These are phyloP conservation scores for Aureoboletus auriporus DNA, from an alignment of 768 basidiomycete genomes.

Conservation along the genomic window DNA sequence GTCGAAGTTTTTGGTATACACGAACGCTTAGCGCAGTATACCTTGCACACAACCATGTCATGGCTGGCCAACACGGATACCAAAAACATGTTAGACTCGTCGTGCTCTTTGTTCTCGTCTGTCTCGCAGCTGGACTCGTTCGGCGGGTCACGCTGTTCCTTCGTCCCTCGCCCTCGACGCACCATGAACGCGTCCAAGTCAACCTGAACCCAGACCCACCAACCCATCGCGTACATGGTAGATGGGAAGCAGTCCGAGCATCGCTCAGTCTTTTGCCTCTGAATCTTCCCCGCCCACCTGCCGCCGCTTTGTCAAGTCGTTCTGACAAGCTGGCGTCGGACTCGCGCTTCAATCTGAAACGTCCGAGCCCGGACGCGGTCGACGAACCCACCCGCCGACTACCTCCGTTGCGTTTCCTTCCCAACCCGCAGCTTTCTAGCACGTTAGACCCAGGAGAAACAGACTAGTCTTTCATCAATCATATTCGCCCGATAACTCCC, in stretches of 20 bases:
- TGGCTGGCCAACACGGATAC: constrained; percentile 15
- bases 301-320: not conserved
- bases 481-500: no score
- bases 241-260: constrained; percentile 30
- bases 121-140: constrained; percentile 19
- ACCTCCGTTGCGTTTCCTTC: constrained; percentile 21
- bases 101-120: constrained; percentile 21
- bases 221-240: constrained; percentile 21
- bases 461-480: no score
- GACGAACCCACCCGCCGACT: constrained; percentile 9
- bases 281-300: constrained; percentile 2
- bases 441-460: not conserved
- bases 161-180: not conserved
- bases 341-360: constrained; percentile 25
- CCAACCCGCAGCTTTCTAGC: not conserved
- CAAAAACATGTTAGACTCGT: constrained; percentile 14
- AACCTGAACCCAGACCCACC: not conserved
- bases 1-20: not conserved
- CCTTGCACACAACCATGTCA: constrained; percentile 12
- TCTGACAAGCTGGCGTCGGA: constrained; percentile 9
- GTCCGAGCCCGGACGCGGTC: not conserved
- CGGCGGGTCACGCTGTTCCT: constrained; percentile 7
- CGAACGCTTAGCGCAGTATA: no score
- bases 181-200: not conserved
- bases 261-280: constrained; percentile 29